Evolutionary conservation across 2,329 filamentous ascomycete genomes (phyloP).

Genomic region (Trichoderma cornu-damae): DNA sequence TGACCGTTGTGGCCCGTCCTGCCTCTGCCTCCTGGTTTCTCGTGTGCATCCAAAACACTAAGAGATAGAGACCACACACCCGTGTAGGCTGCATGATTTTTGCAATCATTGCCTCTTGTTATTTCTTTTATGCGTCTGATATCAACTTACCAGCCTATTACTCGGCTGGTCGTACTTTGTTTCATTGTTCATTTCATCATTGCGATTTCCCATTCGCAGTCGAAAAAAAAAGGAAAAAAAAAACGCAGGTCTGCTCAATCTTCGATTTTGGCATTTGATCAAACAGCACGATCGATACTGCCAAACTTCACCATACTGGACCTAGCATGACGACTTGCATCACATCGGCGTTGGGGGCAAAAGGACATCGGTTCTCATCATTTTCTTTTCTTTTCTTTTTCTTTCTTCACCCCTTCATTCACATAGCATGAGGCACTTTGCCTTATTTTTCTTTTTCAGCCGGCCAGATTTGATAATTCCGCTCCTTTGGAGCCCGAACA

Average conservation of each 20-base stretch:
- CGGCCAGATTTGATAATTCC: slow-evolving; percentile 10
- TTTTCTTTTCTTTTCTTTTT: slow-evolving; percentile 8
- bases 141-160: not conserved
- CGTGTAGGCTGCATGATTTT: not conserved
- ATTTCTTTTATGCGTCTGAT: not conserved
- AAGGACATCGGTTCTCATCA: slow-evolving; percentile 22
- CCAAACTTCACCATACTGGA: slow-evolving; percentile 22
- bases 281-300: slow-evolving; percentile 24
- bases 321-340: slow-evolving; percentile 33
- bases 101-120: not conserved
- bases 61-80: not conserved
- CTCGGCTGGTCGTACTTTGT: not conserved
- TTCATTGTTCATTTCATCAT: not conserved
- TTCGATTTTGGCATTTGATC: slow-evolving; percentile 16
- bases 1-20: not conserved
- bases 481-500: slow-evolving; percentile 5
- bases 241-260: slow-evolving; percentile 8
- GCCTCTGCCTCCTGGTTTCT: not conserved
- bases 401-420: not conserved
- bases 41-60: not conserved
- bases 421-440: slow-evolving; percentile 8
- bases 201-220: not conserved
- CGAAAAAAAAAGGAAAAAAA: too few species aligned
- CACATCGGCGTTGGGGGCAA: slow-evolving; percentile 29
- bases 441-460: not conserved